Conservation (phyloP, 1,139 yeast genomes). For the Candida buenavistaensis region DNA sequence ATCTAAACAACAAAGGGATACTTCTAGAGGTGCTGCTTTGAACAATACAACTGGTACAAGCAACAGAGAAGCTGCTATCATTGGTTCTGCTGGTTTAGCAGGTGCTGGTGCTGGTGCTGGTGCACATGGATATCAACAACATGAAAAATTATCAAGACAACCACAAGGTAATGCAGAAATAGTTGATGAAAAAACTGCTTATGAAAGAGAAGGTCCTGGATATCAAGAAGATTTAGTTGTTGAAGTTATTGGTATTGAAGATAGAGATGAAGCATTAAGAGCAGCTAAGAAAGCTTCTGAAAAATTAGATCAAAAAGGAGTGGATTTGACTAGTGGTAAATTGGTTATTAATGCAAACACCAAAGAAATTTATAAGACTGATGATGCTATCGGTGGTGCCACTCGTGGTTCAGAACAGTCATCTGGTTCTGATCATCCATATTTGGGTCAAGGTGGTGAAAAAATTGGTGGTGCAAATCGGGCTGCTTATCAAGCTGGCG, state of each 20-base stretch:
- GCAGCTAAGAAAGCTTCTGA: conserved; percentile 39
- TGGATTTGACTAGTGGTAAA: conserved; percentile 37
- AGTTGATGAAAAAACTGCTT: conserved; percentile 9
- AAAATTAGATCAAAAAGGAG: conserved; percentile 34
- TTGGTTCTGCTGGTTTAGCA: conserved; percentile 10
- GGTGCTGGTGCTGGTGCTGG: conserved; percentile 7
- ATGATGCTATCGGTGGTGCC: conserved; percentile 6
- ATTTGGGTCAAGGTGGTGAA: too few relatives aligned
- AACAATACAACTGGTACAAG: conserved; percentile 8
- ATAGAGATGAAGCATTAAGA: conserved; percentile 31
- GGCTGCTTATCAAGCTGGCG: neutral
- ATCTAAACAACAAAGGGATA: conserved; percentile 10
- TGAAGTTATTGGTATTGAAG: conserved; percentile 41
- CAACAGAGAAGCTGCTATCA: conserved; percentile 12
- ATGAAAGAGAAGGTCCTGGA: conserved; percentile 7
- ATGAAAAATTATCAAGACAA: conserved; percentile 1
- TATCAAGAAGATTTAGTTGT: conserved; percentile 25
- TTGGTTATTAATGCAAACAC: conserved; percentile 38
- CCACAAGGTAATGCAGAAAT: conserved; percentile 5
- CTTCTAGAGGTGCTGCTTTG: neutral
- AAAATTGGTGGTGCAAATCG: neutral
- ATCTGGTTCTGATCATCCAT: too few relatives aligned
- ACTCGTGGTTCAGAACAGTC: too few relatives aligned
- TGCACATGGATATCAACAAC: conserved; percentile 2
- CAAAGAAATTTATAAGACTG: conserved; percentile 29